phyloP scores from a whole-genome alignment of 1,284 basidiomycete species.

The Porphyrellus sp. region DNA sequence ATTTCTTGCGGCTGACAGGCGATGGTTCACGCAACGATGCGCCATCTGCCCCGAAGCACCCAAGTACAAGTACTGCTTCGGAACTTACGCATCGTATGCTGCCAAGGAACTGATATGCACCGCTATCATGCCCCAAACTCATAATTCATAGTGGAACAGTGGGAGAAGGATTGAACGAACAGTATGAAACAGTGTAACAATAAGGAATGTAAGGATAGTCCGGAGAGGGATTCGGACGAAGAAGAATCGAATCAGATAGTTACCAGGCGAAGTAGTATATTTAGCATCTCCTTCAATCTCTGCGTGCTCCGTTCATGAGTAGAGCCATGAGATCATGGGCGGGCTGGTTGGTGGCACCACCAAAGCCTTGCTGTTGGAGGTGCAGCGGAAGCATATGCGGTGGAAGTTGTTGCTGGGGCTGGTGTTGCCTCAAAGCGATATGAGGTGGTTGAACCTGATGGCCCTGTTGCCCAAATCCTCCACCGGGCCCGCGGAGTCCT shows the following conservation, averaged over 20 bases:
- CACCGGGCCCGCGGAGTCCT: constrained; percentile 41
- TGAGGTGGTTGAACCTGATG: constrained; percentile 42
- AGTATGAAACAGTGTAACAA: constrained; percentile 33
- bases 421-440: constrained; percentile 43
- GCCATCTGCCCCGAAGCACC: constrained; percentile 10
- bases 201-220: constrained; percentile 33
- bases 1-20: constrained; percentile 8
- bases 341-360: constrained; percentile 49
- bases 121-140: constrained; percentile 16
- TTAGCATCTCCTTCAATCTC: constrained; percentile 47
- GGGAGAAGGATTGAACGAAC: constrained; percentile 23
- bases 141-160: constrained; percentile 35
- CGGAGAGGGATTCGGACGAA: constrained; percentile 15
- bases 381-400: constrained; percentile 62
- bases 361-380: constrained; percentile 54
- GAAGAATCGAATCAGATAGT: constrained; percentile 14
- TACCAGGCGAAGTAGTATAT: constrained; percentile 17
- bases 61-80: neutral
- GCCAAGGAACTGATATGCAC: constrained; percentile 4
- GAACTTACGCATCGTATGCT: constrained; percentile 4
- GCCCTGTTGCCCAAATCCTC: constrained; percentile 54
- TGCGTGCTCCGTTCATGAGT: constrained; percentile 64
- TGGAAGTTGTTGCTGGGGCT: constrained; percentile 44
- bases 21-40: constrained; percentile 10
- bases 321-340: constrained; percentile 75